Base-by-base conservation (phyloP, 331 rosid species). In the Malus hybrid region DNA sequence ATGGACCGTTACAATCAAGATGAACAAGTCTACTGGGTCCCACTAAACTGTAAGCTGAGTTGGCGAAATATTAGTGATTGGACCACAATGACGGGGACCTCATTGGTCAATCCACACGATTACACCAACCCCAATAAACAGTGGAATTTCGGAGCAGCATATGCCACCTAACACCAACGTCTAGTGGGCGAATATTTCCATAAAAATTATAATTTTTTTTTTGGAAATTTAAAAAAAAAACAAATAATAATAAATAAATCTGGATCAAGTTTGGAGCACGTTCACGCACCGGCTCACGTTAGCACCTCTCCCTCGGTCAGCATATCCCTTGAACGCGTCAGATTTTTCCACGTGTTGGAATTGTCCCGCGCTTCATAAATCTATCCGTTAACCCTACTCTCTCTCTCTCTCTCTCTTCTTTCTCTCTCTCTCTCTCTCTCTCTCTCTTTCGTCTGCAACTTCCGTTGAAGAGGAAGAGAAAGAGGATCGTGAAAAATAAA, bases 301-400 rank as follows among this genome's bases (percentile, higher is more conserved):
- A 70, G 39, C 28, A 59, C 32, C 42, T 10, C 16, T 6, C 66
- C 10, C 48, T 8, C 39, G 81, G 67, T 39, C 67, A 60, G 83
- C 71, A 76, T 76, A 61, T 1, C 57, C 70, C 74, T 5, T 65
- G 57, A 71, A 67, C 88, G 81, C 69, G 65, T n/a, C 75, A 8
- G 80, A 88, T 87, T 79, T 10, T 42, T 81, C 87, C 98, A 93
- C 97, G 96, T 91, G 97, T 83, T 87, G 59, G 1, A 46, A 59
- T 80, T 80, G 84, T 86, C 82, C 85, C 70, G 80, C 93, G 76
- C 50, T 31, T 80, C 87, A 69, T 77, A 70, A 86, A 84, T 87
- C 90, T 84, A 85, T 88, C 97, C 98, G 98, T 91, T 93, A 84
- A 67, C 89, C 87, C 83, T 82, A 68, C 77, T 54, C 77, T 54